phyloP scores from a whole-genome alignment of 805 yeast species.

The Henningerozyma blattae region DNA sequence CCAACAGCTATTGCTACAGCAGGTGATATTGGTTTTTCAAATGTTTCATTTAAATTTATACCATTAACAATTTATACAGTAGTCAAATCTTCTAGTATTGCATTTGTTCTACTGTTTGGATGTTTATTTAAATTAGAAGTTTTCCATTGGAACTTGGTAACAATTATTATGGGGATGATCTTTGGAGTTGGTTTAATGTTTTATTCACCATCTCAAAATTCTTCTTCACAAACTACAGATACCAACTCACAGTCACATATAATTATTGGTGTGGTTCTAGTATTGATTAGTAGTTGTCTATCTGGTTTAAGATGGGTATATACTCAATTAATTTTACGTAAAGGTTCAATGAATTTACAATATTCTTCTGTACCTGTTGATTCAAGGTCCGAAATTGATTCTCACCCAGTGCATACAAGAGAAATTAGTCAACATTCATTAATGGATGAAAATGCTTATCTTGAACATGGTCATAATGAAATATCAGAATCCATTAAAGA shows the following conservation, averaged over 20 bases:
- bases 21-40: conserved; percentile 90
- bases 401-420: too few relatives aligned
- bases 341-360: conserved; percentile 33
- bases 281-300: conserved; percentile 64
- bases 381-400: not conserved
- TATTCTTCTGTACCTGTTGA: not conserved
- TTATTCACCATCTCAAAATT: conserved; percentile 28
- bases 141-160: conserved; percentile 52
- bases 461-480: not conserved
- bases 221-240: conserved; percentile 9
- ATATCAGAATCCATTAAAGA: too few relatives aligned
- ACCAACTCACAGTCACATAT: conserved; percentile 6
- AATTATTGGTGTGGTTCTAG: conserved; percentile 56
- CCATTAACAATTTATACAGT: conserved; percentile 81
- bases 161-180: conserved; percentile 70
- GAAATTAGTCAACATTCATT: not conserved
- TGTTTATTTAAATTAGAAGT: conserved; percentile 68
- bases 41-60: conserved; percentile 67
- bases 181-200: conserved; percentile 85
- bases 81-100: conserved; percentile 79
- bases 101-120: conserved; percentile 84
- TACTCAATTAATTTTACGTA: conserved; percentile 69
- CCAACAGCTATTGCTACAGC: conserved; percentile 86
- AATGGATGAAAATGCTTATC: not conserved
- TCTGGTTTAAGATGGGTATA: conserved; percentile 94